Base-by-base conservation (phyloP, 2,329 filamentous ascomycete genomes). In the Clonostachys rosea region DNA sequence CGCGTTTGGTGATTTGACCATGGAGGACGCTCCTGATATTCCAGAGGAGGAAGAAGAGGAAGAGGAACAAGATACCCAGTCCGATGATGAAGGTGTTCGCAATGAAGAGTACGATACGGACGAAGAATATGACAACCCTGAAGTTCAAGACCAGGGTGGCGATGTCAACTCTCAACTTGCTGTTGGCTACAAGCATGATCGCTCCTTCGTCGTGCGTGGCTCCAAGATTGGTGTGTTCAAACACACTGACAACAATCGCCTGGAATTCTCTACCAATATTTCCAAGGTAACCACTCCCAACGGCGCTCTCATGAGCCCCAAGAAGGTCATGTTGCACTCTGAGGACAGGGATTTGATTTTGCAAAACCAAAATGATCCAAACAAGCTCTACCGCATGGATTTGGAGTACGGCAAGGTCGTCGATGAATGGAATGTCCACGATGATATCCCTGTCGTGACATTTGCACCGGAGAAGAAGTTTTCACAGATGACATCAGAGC, bases 151-250 rank as follows among this genome's bases (percentile, higher is more conserved):
- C 6, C 74, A 69, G 49, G 83, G 89, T 42, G 74, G 84, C 46
- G 91, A 95, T 58, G 79, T 90, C 64, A 99, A 97, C 73, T 95
- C 91, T 3, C 89, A 94, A 60, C 79, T 99, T 46, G 94, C 94
- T 12, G 94, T 99, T 45, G 94, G 94, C 47, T 96, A 96, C 71
- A 97, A 95, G 68, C 88, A 96, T 55, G 94, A 99, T 63, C 83
- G 94, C 50, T 97, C 94, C 0, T 99, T 97, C 58, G 94, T 99
- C 48, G 91, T 99, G 40, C 87, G 94, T 53, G 94, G 94, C 34
- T 94, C 91, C 57, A 96, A 97, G 78, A 99, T 99, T 64, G 94
- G 94, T 47, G 94, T 99, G 39, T 99, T 99, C 79, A 97, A 95
- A 67, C 94, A 99, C 62, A 96, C 91, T 0, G 76, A 84, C 1